Evolutionary conservation across 1,284 basidiomycete species (phyloP), one percentile per base, ranked within the genome.

Genomic region (Naganishia sp.): DNA sequence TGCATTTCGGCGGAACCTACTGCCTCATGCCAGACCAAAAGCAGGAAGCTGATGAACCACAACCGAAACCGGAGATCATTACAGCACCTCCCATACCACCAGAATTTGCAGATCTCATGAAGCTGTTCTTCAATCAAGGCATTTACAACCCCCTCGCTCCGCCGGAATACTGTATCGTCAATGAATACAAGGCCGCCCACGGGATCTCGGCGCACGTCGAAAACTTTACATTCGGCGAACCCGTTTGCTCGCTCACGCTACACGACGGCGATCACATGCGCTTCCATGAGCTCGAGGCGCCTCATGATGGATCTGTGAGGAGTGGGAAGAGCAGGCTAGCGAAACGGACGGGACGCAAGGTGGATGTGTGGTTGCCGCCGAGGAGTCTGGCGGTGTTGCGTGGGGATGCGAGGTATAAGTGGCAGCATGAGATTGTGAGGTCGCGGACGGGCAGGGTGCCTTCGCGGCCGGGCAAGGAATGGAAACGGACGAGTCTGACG

Each of bases 1-100:
- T 64, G 54, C 63, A 64, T 16, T 64, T 64, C 25, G 63, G 63
- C 31, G 63, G 63, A n/a, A 64, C 63, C 39, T 64, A 64, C 25
- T 64, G 63, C 18, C 45, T 64, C 16, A 55, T 64, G 63, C 31
- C 44, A 39, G 18, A n/a, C 2, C n/a, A 46, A 31, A 49, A 36
- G 45, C 33, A 49, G 10, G 44, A 21, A 23, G 33, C 15, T 33
- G 13, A 10, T 10, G 23, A 42, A 6, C 21, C 49, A 2, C 21
- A 28, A 23, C 45, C 21, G 6, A 64, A 56, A 36, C 63, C 63
- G 2, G 52, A 55, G 33, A 39, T 64, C 33, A 55, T 64, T 3
- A 39, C 54, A 42, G 63, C 63, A 5, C 63, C 63, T 13, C 53
- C 52, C 10, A 64, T 64, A 31, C 63, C 63, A 11, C 44, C 44